Evolutionary conservation across 2,329 filamentous ascomycete genomes (phyloP).

Genomic region (Aspergillus fumigatus): DNA sequence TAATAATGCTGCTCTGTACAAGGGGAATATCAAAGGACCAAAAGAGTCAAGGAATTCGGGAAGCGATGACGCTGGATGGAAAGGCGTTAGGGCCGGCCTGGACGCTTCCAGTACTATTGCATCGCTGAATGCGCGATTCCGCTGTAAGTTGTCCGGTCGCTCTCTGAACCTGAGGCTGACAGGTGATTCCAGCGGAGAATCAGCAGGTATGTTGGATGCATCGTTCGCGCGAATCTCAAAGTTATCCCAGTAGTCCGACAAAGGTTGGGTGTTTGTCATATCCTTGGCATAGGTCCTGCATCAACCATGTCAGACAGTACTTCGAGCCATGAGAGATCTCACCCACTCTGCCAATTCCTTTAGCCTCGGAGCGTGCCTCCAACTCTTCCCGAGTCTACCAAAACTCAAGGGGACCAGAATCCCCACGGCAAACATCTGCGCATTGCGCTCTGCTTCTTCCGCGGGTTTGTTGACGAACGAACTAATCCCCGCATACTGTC

Average conservation of each 20-base stretch:
- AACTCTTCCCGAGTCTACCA: conserved; percentile 79
- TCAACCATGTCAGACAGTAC: conserved; percentile 10
- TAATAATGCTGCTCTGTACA: conserved; percentile 80
- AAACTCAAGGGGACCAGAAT: conserved; percentile 80
- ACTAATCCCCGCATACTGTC: conserved; percentile 77
- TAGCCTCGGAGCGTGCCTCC: conserved; percentile 76
- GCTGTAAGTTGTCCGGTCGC: conserved; percentile 24
- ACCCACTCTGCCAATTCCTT: conserved; percentile 67
- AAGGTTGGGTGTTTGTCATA: conserved; percentile 54
- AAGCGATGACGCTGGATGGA: conserved; percentile 84
- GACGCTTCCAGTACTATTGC: conserved; percentile 37
- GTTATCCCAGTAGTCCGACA: conserved; percentile 77
- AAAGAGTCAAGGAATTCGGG: conserved; percentile 73
- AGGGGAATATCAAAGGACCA: conserved; percentile 85
- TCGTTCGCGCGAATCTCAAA: conserved; percentile 36
- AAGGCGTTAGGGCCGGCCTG: conserved; percentile 62
- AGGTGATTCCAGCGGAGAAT: conserved; percentile 52
- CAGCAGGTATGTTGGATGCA: conserved; percentile 29
- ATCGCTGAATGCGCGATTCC: conserved; percentile 39
- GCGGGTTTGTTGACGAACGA: conserved; percentile 84
- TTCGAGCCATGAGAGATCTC: background rate
- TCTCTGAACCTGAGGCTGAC: conserved; percentile 47
- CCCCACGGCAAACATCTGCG: conserved; percentile 88
- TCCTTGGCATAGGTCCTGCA: conserved; percentile 57
- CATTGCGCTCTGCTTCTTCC: conserved; percentile 74